A percentile compares a stretch with the other conserved stretches of the same genome.
Evolutionary conservation across 2,329 filamentous ascomycete species (phyloP).

Genomic region (Colletotrichum sp.): DNA sequence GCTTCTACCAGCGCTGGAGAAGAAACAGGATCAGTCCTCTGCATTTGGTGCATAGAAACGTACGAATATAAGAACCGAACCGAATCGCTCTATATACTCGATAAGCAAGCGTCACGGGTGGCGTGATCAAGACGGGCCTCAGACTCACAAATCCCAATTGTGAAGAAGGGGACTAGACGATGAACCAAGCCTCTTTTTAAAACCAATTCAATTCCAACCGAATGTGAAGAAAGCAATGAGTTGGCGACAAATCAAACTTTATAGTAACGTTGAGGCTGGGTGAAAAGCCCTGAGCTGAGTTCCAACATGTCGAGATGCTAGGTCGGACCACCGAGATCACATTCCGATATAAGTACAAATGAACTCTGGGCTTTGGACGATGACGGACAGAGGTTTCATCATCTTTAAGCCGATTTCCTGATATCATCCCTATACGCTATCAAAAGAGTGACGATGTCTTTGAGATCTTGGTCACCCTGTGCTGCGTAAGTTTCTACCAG

Average conservation of each 20-base stretch:
- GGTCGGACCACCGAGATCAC: too few species aligned
- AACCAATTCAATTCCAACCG: too few species aligned
- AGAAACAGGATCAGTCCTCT: accelerated
- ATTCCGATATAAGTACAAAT: too few species aligned
- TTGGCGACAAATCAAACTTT: too few species aligned
- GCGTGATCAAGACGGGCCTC: background rate
- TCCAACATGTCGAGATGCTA: too few species aligned
- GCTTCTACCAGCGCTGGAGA: background rate
- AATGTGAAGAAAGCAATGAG: too few species aligned
- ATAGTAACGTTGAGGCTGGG: background rate
- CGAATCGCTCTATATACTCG: background rate
- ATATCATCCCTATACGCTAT: background rate
- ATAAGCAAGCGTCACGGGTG: background rate
- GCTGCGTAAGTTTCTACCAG: too few species aligned
- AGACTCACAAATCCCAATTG: too few species aligned
- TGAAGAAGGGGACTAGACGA: too few species aligned
- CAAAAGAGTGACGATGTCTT: background rate
- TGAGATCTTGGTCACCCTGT: background rate
- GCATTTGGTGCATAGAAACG: background rate
- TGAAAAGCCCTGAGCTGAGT: background rate
- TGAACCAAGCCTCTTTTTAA: background rate
- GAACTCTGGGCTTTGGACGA: background rate
- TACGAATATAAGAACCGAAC: background rate
- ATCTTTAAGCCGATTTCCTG: accelerated
- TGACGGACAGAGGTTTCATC: accelerated